phyloP scores from a whole-genome alignment of 352 stramenopile genomes.

The Phytophthora chlamydospora region DNA sequence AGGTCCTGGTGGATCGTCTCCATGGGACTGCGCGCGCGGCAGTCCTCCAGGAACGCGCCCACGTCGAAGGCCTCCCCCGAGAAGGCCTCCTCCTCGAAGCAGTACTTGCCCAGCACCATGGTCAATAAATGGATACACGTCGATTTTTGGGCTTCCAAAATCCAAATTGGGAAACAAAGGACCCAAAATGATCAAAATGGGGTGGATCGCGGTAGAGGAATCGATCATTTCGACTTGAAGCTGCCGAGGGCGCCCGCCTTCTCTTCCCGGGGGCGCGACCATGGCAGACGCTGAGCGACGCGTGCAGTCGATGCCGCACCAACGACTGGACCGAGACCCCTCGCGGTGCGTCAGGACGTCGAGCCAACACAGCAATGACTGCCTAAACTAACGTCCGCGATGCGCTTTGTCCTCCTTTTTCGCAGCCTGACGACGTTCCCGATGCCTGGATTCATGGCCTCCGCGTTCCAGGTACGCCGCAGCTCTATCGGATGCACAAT shows the following conservation, averaged over 20 bases:
- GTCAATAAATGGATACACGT: not conserved
- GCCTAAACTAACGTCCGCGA: not conserved
- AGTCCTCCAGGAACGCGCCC: constrained; percentile 76
- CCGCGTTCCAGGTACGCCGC: constrained; percentile 48
- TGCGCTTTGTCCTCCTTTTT: not conserved
- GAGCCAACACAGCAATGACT: not conserved
- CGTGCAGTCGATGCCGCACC: constrained; percentile 50
- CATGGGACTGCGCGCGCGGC: constrained; percentile 74
- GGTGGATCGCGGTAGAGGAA: constrained; percentile 28
- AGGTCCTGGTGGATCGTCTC: constrained; percentile 88
- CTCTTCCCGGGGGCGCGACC: constrained; percentile 1
- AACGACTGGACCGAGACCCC: constrained; percentile 56
- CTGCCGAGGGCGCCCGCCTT: constrained; percentile 13
- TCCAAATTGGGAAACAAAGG: too few relatives aligned
- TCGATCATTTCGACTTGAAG: constrained; percentile 28
- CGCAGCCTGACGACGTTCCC: constrained; percentile 73
- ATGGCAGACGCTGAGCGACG: constrained; percentile 39
- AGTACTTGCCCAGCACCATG: constrained; percentile 67
- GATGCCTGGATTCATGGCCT: constrained; percentile 59
- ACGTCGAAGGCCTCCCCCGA: constrained; percentile 77
- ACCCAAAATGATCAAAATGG: too few relatives aligned
- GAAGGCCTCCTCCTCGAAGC: constrained; percentile 86
- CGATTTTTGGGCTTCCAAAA: too few relatives aligned
- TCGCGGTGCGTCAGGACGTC: constrained; percentile 39
- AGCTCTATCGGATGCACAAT: not conserved